Evolutionary conservation across 2,329 filamentous ascomycete species (phyloP).

Genomic region (Botrytis hyacinthi): DNA sequence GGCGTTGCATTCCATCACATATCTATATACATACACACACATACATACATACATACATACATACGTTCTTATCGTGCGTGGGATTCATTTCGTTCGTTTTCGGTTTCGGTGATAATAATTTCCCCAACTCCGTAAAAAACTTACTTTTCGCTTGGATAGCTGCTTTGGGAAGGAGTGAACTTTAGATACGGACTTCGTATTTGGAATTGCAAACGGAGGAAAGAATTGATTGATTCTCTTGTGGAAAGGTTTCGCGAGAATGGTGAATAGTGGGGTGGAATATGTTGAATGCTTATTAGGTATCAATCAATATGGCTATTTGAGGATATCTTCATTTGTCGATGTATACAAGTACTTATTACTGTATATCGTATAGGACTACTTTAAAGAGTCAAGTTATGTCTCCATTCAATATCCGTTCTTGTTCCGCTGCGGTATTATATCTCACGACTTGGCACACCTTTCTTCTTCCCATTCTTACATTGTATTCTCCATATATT

Average conservation of each 20-base stretch:
- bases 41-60: background rate
- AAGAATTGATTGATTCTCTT: no score
- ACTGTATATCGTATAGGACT: background rate
- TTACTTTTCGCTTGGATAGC: background rate
- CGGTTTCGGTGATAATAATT: background rate
- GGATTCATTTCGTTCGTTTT: background rate
- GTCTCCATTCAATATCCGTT: background rate
- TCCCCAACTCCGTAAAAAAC: background rate
- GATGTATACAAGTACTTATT: background rate
- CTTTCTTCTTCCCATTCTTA: background rate
- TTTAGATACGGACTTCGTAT: background rate
- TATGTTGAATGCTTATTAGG: background rate
- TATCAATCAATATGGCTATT: background rate
- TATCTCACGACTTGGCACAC: background rate
- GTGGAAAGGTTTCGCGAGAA: no score
- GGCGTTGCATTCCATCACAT: background rate
- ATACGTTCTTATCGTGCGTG: background rate
- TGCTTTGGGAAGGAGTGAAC: conserved; percentile 4
- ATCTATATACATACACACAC: background rate
- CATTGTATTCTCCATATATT: background rate
- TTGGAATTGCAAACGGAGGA: background rate
- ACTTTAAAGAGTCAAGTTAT: background rate
- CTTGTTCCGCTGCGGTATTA: background rate
- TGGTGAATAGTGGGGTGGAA: background rate
- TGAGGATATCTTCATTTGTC: background rate